Conservation (phyloP, 2,329 filamentous ascomycete genomes). For the Drechslerella dactyloides region DNA sequence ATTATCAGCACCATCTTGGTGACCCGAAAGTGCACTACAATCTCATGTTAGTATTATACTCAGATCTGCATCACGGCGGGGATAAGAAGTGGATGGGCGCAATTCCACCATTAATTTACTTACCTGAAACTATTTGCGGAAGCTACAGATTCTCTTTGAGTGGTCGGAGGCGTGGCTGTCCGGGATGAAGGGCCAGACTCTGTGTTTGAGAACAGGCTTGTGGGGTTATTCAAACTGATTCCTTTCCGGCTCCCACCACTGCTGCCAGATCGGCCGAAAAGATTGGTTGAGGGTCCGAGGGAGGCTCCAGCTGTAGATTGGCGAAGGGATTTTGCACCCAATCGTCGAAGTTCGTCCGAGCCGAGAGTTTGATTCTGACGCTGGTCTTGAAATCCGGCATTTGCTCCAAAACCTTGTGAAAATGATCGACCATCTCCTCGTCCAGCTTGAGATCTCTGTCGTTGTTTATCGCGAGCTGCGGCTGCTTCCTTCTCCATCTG, state of each 20-base stretch:
- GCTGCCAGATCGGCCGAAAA: conserved; percentile 90
- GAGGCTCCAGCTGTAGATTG: conserved; percentile 66
- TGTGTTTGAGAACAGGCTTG: conserved; percentile 73
- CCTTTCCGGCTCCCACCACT: conserved; percentile 62
- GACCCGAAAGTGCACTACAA: conserved; percentile 23
- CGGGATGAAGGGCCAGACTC: conserved; percentile 88
- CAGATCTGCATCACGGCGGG: conserved; percentile 49
- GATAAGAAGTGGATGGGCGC: conserved; percentile 57
- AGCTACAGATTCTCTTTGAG: conserved; percentile 66
- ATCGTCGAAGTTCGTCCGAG: conserved; percentile 86
- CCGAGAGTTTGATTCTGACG: conserved; percentile 80
- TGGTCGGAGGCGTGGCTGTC: conserved; percentile 81
- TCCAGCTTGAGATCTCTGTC: conserved; percentile 74
- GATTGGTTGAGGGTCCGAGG: conserved; percentile 85
- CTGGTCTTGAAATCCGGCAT: conserved; percentile 68
- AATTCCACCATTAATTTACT: conserved; percentile 59
- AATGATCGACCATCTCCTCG: conserved; percentile 88
- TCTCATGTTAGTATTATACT: conserved; percentile 5
- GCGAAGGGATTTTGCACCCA: conserved; percentile 71
- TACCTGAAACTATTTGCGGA: conserved; percentile 95
- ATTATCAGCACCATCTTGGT: conserved; percentile 49
- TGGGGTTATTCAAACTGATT: conserved; percentile 75
- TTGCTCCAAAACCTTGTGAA: conserved; percentile 70
- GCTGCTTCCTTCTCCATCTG: conserved; percentile 77
- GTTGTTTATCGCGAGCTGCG: conserved; percentile 65